Evolutionary conservation across 192 early-diverging fungal genomes (phyloP), one percentile per base, ranked within the genome.

Genomic region (Entomortierella chlamydospora): DNA sequence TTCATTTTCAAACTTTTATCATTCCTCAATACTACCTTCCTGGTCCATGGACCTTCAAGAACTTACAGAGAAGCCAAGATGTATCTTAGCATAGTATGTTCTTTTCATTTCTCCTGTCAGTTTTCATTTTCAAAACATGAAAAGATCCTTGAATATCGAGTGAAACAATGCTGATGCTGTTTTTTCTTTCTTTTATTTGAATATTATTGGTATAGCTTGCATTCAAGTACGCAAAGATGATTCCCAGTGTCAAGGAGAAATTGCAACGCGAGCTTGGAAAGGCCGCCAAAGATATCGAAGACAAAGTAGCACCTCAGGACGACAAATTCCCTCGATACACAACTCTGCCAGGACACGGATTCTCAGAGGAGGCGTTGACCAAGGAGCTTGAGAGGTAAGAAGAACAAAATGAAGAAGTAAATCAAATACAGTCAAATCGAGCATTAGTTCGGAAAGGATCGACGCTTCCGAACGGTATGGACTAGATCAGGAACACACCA

Each of bases 221-320:
- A 15, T 87, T 87, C 73, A 81, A 81, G 47, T 85, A 85, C 54
- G 57, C 78, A 8, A 83, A 82, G 56, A 81, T 70, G 64, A 18
- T 88, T 4, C 87, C 87, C 10, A 73, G 78, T 26, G 86, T 93
- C 0, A 87, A 91, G 73, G 67, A 81, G 5, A 86, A 90, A 26
- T 87, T 99, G 61, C 84, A 94, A 61, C 82, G 79, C 7, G 92
- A 96, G 73, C 87, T 99, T 53, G 87, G 83, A 70, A 96, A 94
- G 85, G 85, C 86, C 20, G 83, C 96, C 59, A 84, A 82, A 57
- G 90, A 91, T n/a, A 92, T 99, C 51, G 92, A 97, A 69, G 86
- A 93, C 33, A 89, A 89, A 72, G 90, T 97, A 71, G 83, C 87
- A 34, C 79, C 85, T 10, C 84, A 90, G 63, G 83, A 91, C 10